These are phyloP conservation scores for Heliophila coronopifolia DNA, from an alignment of 441 rosid species.

Conservation along the genomic window DNA sequence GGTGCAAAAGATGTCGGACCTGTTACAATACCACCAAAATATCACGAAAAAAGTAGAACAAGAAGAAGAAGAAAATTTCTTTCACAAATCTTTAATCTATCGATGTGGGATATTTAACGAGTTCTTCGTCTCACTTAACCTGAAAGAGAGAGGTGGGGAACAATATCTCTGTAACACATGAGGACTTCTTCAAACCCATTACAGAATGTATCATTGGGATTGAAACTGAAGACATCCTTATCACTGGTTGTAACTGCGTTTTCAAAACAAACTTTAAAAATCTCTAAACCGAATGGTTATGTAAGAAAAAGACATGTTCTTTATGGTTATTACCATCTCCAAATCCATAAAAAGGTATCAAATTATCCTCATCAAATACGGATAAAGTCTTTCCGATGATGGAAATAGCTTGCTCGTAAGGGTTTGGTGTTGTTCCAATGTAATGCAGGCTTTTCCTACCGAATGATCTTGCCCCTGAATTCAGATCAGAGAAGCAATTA, in stretches of 20 bases:
- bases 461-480: constrained; percentile 58
- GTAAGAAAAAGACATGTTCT: background rate
- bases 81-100: too few relatives aligned
- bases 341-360: constrained; percentile 91
- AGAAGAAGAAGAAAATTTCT: constrained; percentile 6
- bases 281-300: background rate
- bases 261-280: background rate
- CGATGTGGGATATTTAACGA: too few relatives aligned
- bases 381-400: constrained; percentile 75
- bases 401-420: constrained; percentile 86
- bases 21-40: constrained; percentile 20
- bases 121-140: constrained; percentile 30
- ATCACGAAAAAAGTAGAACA: background rate
- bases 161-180: constrained; percentile 46
- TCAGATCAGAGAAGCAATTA: background rate
- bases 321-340: constrained; percentile 58
- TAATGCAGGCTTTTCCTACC: constrained; percentile 71
- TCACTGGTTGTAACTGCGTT: constrained; percentile 63
- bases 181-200: constrained; percentile 69
- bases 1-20: constrained; percentile 98
- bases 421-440: constrained; percentile 53
- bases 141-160: constrained; percentile 58
- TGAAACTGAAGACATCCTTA: constrained; percentile 69
- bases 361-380: constrained; percentile 81
- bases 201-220: constrained; percentile 46